Base-by-base conservation (phyloP, 371 early-diverging fungal species). In the Rhizopus arrhizus region DNA sequence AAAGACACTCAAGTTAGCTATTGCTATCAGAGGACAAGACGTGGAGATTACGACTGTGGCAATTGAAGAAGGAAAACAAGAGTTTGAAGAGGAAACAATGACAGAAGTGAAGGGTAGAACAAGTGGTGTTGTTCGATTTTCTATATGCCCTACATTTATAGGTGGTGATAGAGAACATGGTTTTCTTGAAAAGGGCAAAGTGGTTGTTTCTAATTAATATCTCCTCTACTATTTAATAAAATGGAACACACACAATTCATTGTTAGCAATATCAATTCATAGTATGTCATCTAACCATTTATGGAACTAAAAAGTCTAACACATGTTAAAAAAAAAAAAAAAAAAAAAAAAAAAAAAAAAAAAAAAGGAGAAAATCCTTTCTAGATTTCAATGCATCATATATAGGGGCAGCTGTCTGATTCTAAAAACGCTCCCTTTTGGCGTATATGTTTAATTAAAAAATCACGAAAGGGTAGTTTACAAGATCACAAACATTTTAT, bases 11-110 rank as follows among this genome's bases (percentile, higher is more conserved):
- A 80, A 77, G 40, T 60, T 86, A 32, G 63, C 78, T 13, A 64
- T 84, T 46, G 86, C 86, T 38, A 84, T 83, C 59, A 81, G 78
- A 41, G 86, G 81, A 28, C 80, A 82, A 43, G 84, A 83, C 49
- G 80, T 81, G 11, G 81, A 79, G 15, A 84, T 86, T n/a, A 55
- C 54, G 3, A 82, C 79, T 2, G 53, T 76, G n/a, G 60, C 69
- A 40, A 69, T 74, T 36, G 68, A 77, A 33, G 81, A 81, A 64
- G 78, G 78, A 11, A 69, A 77, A 41, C 69, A 75, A 45, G 36
- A 36, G 0, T 74, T 77, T 67, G 77, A 81, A 50, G 75, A 70
- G 52, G 77, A 74, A 36, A 75, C 70, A 13, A 79, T 76, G 80
- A 63, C 71, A 29, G 70, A 70, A 49, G 60, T 66, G 10, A 74